phyloP scores from a whole-genome alignment of 1,139 yeast genomes.

The Williopsis jadinii region DNA sequence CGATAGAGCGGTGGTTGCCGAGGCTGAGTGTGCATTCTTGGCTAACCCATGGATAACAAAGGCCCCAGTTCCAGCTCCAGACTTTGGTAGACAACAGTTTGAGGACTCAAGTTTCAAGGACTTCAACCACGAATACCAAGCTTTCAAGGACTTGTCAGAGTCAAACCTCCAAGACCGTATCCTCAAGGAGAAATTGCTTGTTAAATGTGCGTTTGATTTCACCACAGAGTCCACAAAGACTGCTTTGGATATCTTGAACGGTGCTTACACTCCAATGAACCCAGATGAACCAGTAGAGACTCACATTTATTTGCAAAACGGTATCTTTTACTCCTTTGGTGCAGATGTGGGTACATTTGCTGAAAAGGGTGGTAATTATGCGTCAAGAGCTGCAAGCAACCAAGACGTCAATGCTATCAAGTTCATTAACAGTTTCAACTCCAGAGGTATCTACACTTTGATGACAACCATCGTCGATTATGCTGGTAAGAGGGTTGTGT shows the following conservation, averaged over 20 bases:
- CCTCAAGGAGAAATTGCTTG: conserved; percentile 67
- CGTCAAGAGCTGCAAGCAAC: conserved; percentile 73
- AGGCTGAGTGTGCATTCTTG: conserved; percentile 55
- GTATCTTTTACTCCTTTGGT: conserved; percentile 81
- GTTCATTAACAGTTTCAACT: conserved; percentile 59
- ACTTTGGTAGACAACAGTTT: conserved; percentile 56
- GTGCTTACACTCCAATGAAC: conserved; percentile 73
- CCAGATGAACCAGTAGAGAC: conserved; percentile 55
- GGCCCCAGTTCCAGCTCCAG: conserved; percentile 36
- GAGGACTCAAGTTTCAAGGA: conserved; percentile 54
- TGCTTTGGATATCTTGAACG: conserved; percentile 69
- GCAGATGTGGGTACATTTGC: conserved; percentile 67
- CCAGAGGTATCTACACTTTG: conserved; percentile 58
- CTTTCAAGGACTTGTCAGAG: conserved; percentile 64
- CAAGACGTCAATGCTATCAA: conserved; percentile 76
- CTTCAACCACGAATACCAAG: conserved; percentile 89
- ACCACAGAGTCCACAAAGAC: conserved; percentile 71
- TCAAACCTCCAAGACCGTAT: conserved; percentile 57
- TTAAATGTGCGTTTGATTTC: conserved; percentile 73
- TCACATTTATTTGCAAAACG: conserved; percentile 70
- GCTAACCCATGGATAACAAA: conserved; percentile 67
- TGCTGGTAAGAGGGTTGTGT: conserved; percentile 79
- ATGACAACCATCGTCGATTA: conserved; percentile 83
- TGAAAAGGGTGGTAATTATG: conserved; percentile 71
- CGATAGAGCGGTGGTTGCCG: conserved; percentile 49